phyloP scores from a whole-genome alignment of 106 monocot species.

The Triglochin maritima region DNA sequence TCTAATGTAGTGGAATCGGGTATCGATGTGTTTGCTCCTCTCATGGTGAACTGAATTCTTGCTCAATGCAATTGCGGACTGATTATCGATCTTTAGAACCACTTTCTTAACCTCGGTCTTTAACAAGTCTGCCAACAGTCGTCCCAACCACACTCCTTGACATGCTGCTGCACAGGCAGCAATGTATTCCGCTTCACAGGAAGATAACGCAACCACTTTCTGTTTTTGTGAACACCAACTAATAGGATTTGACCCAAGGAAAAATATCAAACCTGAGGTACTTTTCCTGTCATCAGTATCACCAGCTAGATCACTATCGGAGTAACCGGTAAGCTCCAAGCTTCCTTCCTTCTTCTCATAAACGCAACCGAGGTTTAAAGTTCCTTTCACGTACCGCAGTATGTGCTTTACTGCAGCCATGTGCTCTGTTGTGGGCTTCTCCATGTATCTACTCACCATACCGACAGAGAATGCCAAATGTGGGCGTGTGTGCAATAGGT shows the following conservation, averaged over 20 bases:
- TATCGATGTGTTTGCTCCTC: constrained; percentile 12
- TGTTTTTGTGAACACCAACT: constrained; percentile 6
- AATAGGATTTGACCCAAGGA: background rate
- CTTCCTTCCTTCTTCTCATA: background rate
- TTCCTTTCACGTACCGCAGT: constrained; percentile 5
- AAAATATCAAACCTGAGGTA: constrained; percentile 4
- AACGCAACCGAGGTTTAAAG: background rate
- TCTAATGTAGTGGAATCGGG: constrained; percentile 4
- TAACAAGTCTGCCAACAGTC: background rate
- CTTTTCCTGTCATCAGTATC: constrained; percentile 7
- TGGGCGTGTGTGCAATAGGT: constrained; percentile 8
- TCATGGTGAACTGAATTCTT: constrained; percentile 7
- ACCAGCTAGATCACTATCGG: constrained; percentile 10
- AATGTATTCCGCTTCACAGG: constrained; percentile 8
- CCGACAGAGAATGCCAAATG: constrained; percentile 5
- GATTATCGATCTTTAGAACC: constrained; percentile 2
- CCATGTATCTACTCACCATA: constrained; percentile 5
- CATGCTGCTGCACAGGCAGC: constrained; percentile 1
- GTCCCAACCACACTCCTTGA: constrained; percentile 7
- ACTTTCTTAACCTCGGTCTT: background rate
- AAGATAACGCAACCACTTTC: background rate
- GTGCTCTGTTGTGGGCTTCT: constrained; percentile 4
- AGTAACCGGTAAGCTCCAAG: background rate
- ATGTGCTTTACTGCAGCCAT: constrained; percentile 3
- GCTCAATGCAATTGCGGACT: background rate